Base-by-base conservation (phyloP, 2,329 filamentous ascomycete species). In the Penicillium italicum region DNA sequence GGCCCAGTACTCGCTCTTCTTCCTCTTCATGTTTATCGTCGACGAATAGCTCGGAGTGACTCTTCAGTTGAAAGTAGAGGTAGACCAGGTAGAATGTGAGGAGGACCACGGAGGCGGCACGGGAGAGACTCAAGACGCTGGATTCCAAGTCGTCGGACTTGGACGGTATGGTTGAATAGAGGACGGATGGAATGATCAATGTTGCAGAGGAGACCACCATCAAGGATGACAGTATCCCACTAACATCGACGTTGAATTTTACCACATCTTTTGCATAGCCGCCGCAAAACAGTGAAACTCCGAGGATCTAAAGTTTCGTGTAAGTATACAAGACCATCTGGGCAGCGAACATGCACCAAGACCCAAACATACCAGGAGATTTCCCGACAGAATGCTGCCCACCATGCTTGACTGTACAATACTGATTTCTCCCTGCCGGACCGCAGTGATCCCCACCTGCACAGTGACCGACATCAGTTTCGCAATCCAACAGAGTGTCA, bases 331-430 rank as follows among this genome's bases (percentile, higher is more conserved):
- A 42, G 26, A 24, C 3, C 7, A 48, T 4, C 5, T 22, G 3
- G 18, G 14, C 4, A 45, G 20, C 8, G 9, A 20, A n/a, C 1
- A 3, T 30, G 31, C 14, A 9, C 1, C 30, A 37, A 12, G 6
- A 14, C 24, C 11, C 4, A 8, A 24, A 12, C 31, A 5, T 44
- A 62, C 61, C n/a, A 94, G 82, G 5, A 94, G 81, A 54, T 95
- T 75, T 69, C 95, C 95, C 43, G 90, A 94, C 16, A 96, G 79
- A 67, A 96, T 93, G 70, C 86, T 90, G 55, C 91, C 91, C 57
- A 95, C 88, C 36, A 96, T 80, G 1, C 90, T 94, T 0, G 91
- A 93, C 73, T 95, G 90, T 7, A 95, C 90, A 55, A 96, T 91
- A 41, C 86, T 77, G 22, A 93, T 83, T 71, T 93, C 83, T 43